Base-by-base conservation (phyloP, 345 rosid genomes). In the Hibiscus trionum region DNA sequence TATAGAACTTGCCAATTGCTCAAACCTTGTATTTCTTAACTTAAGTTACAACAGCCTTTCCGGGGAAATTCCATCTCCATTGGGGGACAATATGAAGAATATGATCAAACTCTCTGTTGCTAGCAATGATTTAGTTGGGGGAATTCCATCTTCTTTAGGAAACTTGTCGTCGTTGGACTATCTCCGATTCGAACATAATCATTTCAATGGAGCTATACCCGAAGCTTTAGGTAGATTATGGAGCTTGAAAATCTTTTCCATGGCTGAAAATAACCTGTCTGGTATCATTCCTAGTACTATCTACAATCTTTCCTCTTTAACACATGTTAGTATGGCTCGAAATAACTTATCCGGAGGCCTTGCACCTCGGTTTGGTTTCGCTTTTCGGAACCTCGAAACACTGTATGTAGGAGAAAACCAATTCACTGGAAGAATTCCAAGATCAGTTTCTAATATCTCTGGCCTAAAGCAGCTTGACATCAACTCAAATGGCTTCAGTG, bases 261-360 rank as follows among this genome's bases (percentile, higher is more conserved):
- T 58, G 7, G 14, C 8, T 7, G 1, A 0, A 1, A 77, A 77
- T 64, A 31, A 12, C 5, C 65, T 73, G 0, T 21, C 66, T 0
- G 66, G 74, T 12, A 59, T 11, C 27, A 47, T 77, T 7, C 77
- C 80, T 19, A 50, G 76, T 0, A 69, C 79, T 0, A 27, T 84
- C 0, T 80, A n/a, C 79, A 84, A 84, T 71, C 75, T 70, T 7
- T 75, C 86, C 16, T 76, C 79, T 1, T 1, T 77, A 8, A 9
- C 12, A 11, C 0, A 0, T 14, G 1, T 78, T 58, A 39, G 1
- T 0, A 17, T 26, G 14, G 44, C 31, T 17, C 3, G 11, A 21
- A 79, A 75, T 33, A 47, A 50, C 7, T 42, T 80, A 11, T 68
- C 68, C 2, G 80, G 75, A 0, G 46, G 29, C 31, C 65, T 82